Base-by-base conservation (phyloP, 116 monocot species). In the Iris pallida region DNA sequence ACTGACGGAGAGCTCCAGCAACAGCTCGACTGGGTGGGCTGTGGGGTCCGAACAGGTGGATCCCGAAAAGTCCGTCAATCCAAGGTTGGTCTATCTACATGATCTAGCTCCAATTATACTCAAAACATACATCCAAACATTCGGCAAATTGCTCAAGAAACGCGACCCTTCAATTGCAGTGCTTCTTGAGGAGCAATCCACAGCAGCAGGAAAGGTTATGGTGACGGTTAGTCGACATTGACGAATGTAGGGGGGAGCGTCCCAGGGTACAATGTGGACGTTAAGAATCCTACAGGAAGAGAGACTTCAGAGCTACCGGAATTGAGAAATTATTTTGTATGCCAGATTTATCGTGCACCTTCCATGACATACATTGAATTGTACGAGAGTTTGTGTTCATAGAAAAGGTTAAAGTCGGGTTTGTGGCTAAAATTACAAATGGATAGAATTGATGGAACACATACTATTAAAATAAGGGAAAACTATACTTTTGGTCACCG, bases 231-330 rank as follows among this genome's bases (percentile, higher is more conserved):
- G 5, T 12, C 57, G 83, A 62, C 60, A 41, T 60, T 75, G 19
- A 83, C 71, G 8, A 78, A 83, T 20, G 83, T 75, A 3, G 83
- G 83, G 5, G 51, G 41, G 17, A 64, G 57, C 0, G 42, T 6
- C 5, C 43, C 73, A 5, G 20, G 7, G 5, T 82, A 82, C 72
- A 60, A 45, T 0, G 69, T 58, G 18, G 46, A 59, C 20, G 55
- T 82, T 0, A 18, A 40, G 7, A 57, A 40, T 17, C 77, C 77
- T 5, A n/a, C 5, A 3, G 70, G 59, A 13, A 59, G 64, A 3
- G 16, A 3, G 17, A 53, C 77, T 48, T 16, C 2, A 4, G 72
- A 77, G n/a, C 5, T 40, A 8, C 82, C 82, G 12, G n/a, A n/a
- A n/a, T n/a, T n/a, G n/a, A n/a, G n/a, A n/a, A n/a, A n/a, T n/a